These are phyloP conservation scores for Xylaria grammica DNA, from an alignment of 495 filamentous ascomycete species.

Conservation along the genomic window DNA sequence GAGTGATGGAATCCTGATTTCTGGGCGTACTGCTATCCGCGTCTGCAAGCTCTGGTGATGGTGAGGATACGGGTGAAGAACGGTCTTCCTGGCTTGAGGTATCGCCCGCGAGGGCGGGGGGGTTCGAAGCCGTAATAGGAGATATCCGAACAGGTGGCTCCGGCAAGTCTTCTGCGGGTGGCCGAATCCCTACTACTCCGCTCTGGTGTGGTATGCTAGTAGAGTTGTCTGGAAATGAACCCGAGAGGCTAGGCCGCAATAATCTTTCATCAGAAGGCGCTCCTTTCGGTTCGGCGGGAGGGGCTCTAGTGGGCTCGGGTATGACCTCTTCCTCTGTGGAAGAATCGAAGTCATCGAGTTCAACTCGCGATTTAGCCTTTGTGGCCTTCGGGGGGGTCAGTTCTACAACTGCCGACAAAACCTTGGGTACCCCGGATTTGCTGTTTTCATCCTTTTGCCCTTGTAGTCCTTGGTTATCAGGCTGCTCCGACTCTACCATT, in stretches of 20 bases:
- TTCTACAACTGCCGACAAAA: conserved; percentile 43
- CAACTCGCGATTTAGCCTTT: conserved; percentile 53
- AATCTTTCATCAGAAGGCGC: conserved; percentile 27
- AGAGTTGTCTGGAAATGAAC: conserved; percentile 48
- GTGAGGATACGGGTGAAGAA: conserved; percentile 67
- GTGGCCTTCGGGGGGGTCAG: conserved; percentile 56
- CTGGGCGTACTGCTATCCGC: conserved; percentile 45
- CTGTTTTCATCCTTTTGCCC: conserved; percentile 41
- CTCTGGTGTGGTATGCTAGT: conserved; percentile 31
- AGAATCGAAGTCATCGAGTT: conserved; percentile 59
- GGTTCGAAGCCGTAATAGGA: conserved; percentile 54
- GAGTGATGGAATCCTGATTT: conserved; percentile 50
- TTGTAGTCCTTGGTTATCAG: conserved; percentile 44
- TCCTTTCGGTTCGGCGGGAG: conserved; percentile 26
- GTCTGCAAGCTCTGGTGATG: conserved; percentile 70
- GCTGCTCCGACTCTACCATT: conserved; percentile 61
- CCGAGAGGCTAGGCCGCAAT: conserved; percentile 30
- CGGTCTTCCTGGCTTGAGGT: conserved; percentile 67
- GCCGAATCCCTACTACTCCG: conserved; percentile 32
- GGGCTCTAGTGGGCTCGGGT: conserved; percentile 30
- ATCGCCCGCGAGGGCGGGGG: conserved; percentile 67
- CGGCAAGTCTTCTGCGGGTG: conserved; percentile 58
- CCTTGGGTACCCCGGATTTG: conserved; percentile 37
- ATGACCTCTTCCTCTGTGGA: conserved; percentile 46
- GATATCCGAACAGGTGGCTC: conserved; percentile 83